Conservation (phyloP, 371 early-diverging fungal genomes). For the Mortierella sp. region DNA sequence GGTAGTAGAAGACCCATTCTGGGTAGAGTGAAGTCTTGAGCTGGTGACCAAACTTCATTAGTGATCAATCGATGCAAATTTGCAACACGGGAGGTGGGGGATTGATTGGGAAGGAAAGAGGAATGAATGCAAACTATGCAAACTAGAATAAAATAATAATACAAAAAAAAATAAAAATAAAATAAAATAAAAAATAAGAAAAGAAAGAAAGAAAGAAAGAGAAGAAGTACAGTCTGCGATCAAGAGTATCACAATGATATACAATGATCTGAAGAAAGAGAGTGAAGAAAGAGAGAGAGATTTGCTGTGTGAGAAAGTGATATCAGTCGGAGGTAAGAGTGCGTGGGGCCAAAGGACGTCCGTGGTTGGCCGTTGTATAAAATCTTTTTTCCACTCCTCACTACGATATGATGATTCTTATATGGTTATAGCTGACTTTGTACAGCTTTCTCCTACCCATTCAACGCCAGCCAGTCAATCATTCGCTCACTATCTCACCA, state of each 20-base stretch:
- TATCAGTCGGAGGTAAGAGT: background rate
- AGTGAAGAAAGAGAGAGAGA: background rate
- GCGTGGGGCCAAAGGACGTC: slow-evolving; percentile 15
- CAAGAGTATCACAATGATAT: background rate
- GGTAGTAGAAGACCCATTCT: slow-evolving; percentile 92
- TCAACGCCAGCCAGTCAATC: slow-evolving; percentile 13
- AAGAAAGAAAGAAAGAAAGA: slow-evolving; percentile 1
- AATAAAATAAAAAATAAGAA: background rate
- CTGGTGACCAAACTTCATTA: slow-evolving; percentile 96
- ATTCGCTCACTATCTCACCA: too few relatives aligned
- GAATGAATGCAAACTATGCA: background rate
- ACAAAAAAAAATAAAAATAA: background rate
- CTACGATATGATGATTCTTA: background rate
- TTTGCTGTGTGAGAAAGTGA: background rate
- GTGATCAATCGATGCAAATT: background rate
- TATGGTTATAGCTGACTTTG: background rate
- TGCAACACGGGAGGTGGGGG: too few relatives aligned
- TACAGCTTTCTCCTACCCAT: background rate
- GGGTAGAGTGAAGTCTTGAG: slow-evolving; percentile 84
- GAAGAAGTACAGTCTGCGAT: background rate
- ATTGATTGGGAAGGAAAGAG: background rate
- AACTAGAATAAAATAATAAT: background rate
- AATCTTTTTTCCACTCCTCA: background rate
- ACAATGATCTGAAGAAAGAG: background rate
- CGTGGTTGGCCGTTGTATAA: slow-evolving; percentile 8